phyloP scores from a whole-genome alignment of 352 stramenopile genomes.

The Pelagophyceae sp. region DNA sequence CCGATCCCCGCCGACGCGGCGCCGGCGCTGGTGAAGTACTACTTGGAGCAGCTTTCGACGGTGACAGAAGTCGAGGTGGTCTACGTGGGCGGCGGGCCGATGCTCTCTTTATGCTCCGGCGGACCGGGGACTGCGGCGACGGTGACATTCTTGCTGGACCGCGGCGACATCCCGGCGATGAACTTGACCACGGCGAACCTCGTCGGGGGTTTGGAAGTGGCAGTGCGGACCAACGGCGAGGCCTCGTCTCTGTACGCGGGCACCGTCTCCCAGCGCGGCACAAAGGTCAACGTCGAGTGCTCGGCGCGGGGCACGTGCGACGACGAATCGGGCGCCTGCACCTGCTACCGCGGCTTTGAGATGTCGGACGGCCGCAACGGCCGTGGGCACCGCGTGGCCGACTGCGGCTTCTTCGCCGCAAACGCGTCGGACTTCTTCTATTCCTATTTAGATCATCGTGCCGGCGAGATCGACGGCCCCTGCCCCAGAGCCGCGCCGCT shows the following conservation, averaged over 20 bases:
- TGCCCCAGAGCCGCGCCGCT: background rate
- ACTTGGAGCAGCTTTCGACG: constrained; percentile 19
- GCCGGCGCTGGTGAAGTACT: constrained; percentile 15
- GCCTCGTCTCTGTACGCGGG: background rate
- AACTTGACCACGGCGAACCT: constrained; percentile 19
- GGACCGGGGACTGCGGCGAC: constrained; percentile 22
- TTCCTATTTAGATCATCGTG: background rate
- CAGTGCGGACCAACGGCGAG: background rate
- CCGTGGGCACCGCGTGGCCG: background rate
- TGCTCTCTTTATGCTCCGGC: constrained; percentile 37
- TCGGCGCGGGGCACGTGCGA: constrained; percentile 72
- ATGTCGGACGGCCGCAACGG: background rate
- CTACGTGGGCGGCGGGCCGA: constrained; percentile 29
- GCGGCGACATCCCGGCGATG: constrained; percentile 24
- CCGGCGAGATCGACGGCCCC: constrained; percentile 7
- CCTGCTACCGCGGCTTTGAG: constrained; percentile 62
- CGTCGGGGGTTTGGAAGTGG: background rate
- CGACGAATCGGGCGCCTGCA: constrained; percentile 49
- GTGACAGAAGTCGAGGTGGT: constrained; percentile 22
- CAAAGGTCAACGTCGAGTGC: constrained; percentile 46
- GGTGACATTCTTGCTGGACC: constrained; percentile 21
- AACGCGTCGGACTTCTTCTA: constrained; percentile 22
- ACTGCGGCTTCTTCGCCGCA: constrained; percentile 19
- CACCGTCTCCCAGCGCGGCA: constrained; percentile 1
- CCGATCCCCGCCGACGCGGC: constrained; percentile 22